These are phyloP conservation scores for Wallacemonas sp. DNA, from an alignment of 208 protist genomes.

Conservation along the genomic window DNA sequence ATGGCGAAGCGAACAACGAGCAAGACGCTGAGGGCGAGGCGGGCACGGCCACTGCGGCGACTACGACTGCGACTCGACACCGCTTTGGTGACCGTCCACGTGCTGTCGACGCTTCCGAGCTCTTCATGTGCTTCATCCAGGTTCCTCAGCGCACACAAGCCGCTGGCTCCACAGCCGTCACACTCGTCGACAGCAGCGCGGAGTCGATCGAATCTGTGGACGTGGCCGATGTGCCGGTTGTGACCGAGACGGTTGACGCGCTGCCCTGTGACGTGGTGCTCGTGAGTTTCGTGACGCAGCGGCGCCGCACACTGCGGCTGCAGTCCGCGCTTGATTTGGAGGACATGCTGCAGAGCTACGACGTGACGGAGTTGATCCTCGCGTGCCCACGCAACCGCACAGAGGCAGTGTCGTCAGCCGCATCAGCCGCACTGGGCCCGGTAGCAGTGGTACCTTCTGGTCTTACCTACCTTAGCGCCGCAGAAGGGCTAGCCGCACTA, in stretches of 20 bases:
- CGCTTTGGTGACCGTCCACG: not conserved
- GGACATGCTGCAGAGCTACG: slow-evolving; percentile 68
- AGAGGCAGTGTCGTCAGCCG: too few species aligned
- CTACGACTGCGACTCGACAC: not conserved
- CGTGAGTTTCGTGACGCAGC: slow-evolving; percentile 79
- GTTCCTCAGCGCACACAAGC: too few species aligned
- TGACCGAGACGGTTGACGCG: not conserved
- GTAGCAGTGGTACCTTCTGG: not conserved
- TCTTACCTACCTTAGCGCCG: not conserved
- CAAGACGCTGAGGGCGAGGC: slow-evolving; percentile 22
- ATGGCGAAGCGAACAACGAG: slow-evolving; percentile 15
- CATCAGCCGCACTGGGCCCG: too few species aligned
- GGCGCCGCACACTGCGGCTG: slow-evolving; percentile 28
- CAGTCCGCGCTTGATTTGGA: slow-evolving; percentile 50
- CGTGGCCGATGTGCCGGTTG: not conserved
- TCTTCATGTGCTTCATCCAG: slow-evolving; percentile 69
- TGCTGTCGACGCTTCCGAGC: slow-evolving; percentile 47
- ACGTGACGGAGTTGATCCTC: slow-evolving; percentile 78
- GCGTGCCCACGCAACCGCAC: slow-evolving; percentile 19
- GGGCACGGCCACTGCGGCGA: too few species aligned
- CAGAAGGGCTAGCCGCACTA: slow-evolving; percentile 26
- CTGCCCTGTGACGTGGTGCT: slow-evolving; percentile 37
- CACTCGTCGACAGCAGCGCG: too few species aligned
- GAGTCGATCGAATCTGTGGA: too few species aligned
- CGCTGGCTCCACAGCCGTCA: too few species aligned